Evolutionary conservation across 2,329 filamentous ascomycete species (phyloP), one percentile per base, ranked within the genome.

Genomic region (Fusarium coffeatum): DNA sequence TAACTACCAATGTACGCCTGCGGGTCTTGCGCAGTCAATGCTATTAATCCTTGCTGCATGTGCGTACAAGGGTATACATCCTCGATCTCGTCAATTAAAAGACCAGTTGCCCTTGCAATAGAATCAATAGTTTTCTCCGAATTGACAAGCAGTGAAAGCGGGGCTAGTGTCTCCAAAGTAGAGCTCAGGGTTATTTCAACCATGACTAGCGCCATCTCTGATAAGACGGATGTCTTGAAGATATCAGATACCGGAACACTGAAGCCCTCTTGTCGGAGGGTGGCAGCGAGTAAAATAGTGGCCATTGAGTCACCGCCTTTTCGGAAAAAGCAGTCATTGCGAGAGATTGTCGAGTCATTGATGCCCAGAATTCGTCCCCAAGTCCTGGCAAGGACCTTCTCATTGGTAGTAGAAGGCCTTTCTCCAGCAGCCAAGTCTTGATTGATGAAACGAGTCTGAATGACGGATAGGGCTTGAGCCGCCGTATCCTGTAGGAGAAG

Each of bases 31-130:
- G 55, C 47, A n/a, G 55, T 59, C 28, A 59, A n/a, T 3, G 55
- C 55, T 11, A 59, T 20, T 15, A 59, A 8, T 4, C 55, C 55
- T 13, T 59, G 48, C 23, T 59, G 55, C n/a, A 59, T 59, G 3
- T 59, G 55, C 7, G 55, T 59, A 11, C 48, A 37, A 3, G 55
- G 48, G 16, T 59, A 59, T 2, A 22, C 55, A 28, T 59, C 55
- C 15, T 59, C 48, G 5, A 59, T 37, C 1, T 54, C 18, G 8
- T 45, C n/a, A 16, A 45, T 6, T 7, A 5, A 28, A 23, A 59
- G 8, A 3, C 28, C 22, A 15, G 28, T 2, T 8, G 27, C 55
- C 22, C 8, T 10, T 1, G 1, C 5, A 7, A 59, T 37, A 5
- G 10, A 23, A 3, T 5, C n/a, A 3, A 54, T 7, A 3, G 18